Conservation (phyloP, 192 early-diverging fungal genomes). For the Coemansia nantahalensis region DNA sequence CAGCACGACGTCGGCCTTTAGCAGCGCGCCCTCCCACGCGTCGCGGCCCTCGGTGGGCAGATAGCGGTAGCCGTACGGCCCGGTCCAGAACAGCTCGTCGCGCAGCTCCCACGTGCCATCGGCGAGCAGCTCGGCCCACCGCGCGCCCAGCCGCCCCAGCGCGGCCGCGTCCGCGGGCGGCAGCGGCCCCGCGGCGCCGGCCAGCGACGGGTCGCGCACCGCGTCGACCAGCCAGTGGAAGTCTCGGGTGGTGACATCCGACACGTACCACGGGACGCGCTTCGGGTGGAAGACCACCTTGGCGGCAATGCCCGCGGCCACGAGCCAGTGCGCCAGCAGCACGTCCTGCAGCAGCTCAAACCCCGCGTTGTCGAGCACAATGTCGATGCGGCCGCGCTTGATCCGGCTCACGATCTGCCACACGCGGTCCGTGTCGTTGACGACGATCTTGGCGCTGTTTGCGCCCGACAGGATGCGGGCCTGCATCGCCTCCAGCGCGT, state of each 20-base stretch:
- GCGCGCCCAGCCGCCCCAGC: constrained; percentile 55
- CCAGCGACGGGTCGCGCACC: constrained; percentile 19
- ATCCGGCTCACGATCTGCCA: constrained; percentile 59
- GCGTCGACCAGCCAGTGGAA: constrained; percentile 63
- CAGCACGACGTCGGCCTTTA: constrained; percentile 64
- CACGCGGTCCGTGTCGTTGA: constrained; percentile 67
- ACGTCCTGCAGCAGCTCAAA: constrained; percentile 92
- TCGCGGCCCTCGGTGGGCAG: constrained; percentile 64
- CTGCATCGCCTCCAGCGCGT: constrained; percentile 71
- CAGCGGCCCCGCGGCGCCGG: constrained; percentile 18
- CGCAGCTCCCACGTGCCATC: constrained; percentile 64
- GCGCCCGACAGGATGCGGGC: constrained; percentile 45
- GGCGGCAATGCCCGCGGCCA: constrained; percentile 61
- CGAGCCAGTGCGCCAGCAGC: constrained; percentile 80
- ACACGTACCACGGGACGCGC: constrained; percentile 94
- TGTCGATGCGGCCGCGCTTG: constrained; percentile 64
- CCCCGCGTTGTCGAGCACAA: constrained; percentile 91
- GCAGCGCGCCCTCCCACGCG: constrained; percentile 57
- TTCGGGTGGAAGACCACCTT: constrained; percentile 84
- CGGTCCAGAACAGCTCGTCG: constrained; percentile 83
- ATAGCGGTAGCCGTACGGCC: constrained; percentile 77
- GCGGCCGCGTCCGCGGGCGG: constrained; percentile 31
- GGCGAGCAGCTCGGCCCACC: constrained; percentile 67
- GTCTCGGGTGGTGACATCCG: constrained; percentile 82
- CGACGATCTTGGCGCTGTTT: constrained; percentile 60